Conservation (phyloP, 1,284 basidiomycete species). For the Leccinum fuscescens region DNA sequence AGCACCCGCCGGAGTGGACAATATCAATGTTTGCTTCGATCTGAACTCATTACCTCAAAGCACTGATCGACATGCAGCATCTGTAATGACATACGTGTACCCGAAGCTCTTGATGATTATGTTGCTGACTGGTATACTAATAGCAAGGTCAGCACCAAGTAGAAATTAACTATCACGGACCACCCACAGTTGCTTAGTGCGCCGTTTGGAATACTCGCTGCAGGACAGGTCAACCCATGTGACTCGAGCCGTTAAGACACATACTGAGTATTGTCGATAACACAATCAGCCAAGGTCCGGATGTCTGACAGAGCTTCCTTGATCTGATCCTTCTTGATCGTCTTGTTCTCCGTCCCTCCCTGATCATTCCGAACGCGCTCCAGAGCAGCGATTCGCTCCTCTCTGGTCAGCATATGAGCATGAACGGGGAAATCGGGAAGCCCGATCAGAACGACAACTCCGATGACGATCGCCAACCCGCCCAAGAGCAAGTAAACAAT, state of each 20-base stretch:
- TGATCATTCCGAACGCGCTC: slow-evolving; percentile 70
- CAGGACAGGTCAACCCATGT: slow-evolving; percentile 12
- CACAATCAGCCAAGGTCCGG: slow-evolving; percentile 68
- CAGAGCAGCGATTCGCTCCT: slow-evolving; percentile 62
- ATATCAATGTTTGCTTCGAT: slow-evolving; percentile 59
- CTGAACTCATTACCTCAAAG: slow-evolving; percentile 30
- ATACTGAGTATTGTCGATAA: slow-evolving; percentile 56
- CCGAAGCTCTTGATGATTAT: slow-evolving; percentile 65
- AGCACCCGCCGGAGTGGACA: slow-evolving; percentile 58
- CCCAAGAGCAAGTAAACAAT: slow-evolving; percentile 65
- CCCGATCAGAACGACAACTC: slow-evolving; percentile 56
- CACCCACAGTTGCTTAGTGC: slow-evolving; percentile 59
- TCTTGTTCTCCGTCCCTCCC: slow-evolving; percentile 61
- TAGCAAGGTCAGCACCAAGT: background rate
- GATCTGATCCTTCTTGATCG: slow-evolving; percentile 60
- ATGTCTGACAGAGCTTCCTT: slow-evolving; percentile 57
- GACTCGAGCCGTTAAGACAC: background rate
- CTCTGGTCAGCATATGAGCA: slow-evolving; percentile 53
- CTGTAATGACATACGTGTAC: slow-evolving; percentile 48
- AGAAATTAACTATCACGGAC: background rate
- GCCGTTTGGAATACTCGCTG: slow-evolving; percentile 66
- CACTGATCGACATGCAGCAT: background rate
- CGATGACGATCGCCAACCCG: slow-evolving; percentile 58
- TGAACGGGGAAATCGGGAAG: slow-evolving; percentile 67
- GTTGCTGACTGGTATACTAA: slow-evolving; percentile 47